phyloP scores from a whole-genome alignment of 1,139 yeast genomes.

The Yamadazyma jaroonii region DNA sequence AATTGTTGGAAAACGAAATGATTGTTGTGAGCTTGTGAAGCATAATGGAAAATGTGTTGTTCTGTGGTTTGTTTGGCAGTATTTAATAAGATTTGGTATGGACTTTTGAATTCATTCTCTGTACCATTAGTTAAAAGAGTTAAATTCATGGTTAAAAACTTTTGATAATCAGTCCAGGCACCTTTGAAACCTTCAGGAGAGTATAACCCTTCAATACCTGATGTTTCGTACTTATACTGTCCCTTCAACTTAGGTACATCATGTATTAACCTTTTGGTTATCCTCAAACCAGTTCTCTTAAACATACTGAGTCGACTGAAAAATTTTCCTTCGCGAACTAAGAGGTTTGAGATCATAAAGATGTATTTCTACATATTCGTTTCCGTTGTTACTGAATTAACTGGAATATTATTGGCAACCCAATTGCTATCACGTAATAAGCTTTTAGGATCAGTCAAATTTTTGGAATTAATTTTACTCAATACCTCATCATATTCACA shows the following conservation, averaged over 20 bases:
- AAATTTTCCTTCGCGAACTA: conserved; percentile 5
- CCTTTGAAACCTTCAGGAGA: conserved; percentile 63
- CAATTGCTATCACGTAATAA: conserved; percentile 78
- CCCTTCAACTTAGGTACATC: conserved; percentile 59
- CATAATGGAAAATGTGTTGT: conserved; percentile 76
- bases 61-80: conserved; percentile 70
- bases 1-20: conserved; percentile 83
- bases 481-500: conserved; percentile 59
- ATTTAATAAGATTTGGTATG: conserved; percentile 72
- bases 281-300: conserved; percentile 5
- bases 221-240: conserved; percentile 31
- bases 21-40: conserved; percentile 91
- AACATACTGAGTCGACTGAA: conserved; percentile 8
- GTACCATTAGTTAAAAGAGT: conserved; percentile 78
- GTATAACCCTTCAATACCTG: conserved; percentile 74
- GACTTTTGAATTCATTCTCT: conserved; percentile 71
- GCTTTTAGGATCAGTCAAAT: conserved; percentile 67
- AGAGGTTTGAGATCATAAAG: not conserved
- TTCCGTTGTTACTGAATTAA: conserved; percentile 20
- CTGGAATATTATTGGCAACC: conserved; percentile 64
- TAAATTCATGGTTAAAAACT: conserved; percentile 61
- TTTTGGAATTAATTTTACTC: conserved; percentile 32
- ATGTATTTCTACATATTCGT: not conserved
- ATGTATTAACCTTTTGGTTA: conserved; percentile 45
- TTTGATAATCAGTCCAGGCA: conserved; percentile 84